Conservation (phyloP, 495 filamentous ascomycete genomes). For the Trichoderma orchidacearum region DNA sequence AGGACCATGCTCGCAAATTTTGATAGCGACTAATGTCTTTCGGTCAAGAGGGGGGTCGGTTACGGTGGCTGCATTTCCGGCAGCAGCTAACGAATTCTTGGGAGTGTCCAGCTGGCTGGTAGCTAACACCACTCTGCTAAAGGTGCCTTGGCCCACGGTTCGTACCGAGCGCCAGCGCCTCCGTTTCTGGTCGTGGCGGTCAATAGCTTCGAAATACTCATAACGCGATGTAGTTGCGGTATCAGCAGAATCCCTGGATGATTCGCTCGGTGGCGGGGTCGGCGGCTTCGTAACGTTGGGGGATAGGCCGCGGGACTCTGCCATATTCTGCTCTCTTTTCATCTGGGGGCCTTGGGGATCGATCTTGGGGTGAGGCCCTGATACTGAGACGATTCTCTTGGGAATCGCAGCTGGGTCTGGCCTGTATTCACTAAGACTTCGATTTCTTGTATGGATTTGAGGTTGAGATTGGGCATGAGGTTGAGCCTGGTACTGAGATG, state of each 20-base stretch:
- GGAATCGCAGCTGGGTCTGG: constrained; percentile 54
- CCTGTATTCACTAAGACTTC: constrained; percentile 73
- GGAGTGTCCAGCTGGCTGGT: constrained; percentile 38
- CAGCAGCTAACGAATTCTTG: constrained; percentile 28
- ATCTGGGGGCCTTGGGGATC: constrained; percentile 34
- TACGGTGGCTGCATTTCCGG: constrained; percentile 1
- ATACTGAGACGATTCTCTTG: constrained; percentile 61
- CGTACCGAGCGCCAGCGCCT: constrained; percentile 64
- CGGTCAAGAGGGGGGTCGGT: constrained; percentile 14
- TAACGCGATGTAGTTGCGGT: constrained; percentile 19
- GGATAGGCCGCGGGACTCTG: constrained; percentile 58
- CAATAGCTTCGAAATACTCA: constrained; percentile 51
- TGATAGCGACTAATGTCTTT: constrained; percentile 73
- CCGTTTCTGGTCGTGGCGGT: constrained; percentile 38
- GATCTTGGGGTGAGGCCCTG: constrained; percentile 35
- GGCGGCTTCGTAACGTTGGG: constrained; percentile 47
- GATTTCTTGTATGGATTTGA: constrained; percentile 40
- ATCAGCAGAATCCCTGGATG: constrained; percentile 25
- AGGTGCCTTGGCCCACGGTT: constrained; percentile 81
- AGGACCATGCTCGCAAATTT: constrained; percentile 88
- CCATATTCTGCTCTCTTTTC: constrained; percentile 72
- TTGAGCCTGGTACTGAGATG: no score
- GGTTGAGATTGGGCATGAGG: constrained; percentile 5
- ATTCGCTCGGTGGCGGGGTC: constrained; percentile 55
- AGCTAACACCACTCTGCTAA: constrained; percentile 84